These are phyloP conservation scores for Pseudozyma thailandica DNA, from an alignment of 1,284 basidiomycete species.

Conservation along the genomic window DNA sequence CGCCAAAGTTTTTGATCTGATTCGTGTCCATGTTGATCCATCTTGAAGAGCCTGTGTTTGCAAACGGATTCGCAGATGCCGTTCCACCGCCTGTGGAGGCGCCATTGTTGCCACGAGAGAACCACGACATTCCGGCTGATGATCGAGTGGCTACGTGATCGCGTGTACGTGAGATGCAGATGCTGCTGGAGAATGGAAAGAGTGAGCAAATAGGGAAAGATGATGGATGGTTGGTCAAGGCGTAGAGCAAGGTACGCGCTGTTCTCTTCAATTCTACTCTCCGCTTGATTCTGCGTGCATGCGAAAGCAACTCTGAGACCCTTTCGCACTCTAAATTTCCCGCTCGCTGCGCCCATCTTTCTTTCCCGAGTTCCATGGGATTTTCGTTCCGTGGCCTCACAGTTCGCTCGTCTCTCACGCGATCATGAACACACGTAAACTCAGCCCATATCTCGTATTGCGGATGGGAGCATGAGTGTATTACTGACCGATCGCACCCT, in stretches of 20 bases:
- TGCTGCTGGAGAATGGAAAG: not conserved
- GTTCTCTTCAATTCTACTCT: not conserved
- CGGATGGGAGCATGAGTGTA: too few species aligned
- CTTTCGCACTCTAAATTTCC: not conserved
- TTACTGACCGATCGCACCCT: conserved; percentile 54
- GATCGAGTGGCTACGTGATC: not conserved
- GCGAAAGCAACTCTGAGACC: not conserved
- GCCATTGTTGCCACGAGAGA: conserved; percentile 17
- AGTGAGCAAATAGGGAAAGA: not conserved
- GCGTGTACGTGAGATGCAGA: not conserved
- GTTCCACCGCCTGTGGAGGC: conserved; percentile 5
- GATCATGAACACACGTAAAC: too few species aligned
- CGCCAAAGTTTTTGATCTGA: conserved; percentile 54
- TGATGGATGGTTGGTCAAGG: not conserved
- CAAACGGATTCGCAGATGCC: conserved; percentile 23
- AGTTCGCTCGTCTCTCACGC: too few species aligned
- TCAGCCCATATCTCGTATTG: too few species aligned
- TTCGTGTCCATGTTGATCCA: conserved; percentile 64
- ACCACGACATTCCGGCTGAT: conserved; percentile 37
- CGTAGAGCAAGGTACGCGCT: too few species aligned
- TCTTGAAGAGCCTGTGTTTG: conserved; percentile 34
- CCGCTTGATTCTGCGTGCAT: not conserved
- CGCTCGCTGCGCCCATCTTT: not conserved
- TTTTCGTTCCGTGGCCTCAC: too few species aligned
- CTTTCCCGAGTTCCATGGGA: too few species aligned